Conservation (phyloP, 129 eudicot genomes). For the Flaveria ramosissima region DNA sequence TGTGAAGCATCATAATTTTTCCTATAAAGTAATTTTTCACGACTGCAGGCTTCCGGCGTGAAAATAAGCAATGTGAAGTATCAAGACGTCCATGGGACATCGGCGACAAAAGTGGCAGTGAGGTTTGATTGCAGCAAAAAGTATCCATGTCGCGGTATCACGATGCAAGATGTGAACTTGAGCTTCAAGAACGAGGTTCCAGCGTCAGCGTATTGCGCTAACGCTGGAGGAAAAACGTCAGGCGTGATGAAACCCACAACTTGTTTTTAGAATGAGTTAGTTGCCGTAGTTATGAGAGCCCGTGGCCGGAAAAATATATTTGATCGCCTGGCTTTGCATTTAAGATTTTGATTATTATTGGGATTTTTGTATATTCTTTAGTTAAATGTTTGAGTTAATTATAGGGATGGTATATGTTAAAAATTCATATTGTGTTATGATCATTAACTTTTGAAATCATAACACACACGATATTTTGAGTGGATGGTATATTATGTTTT, state of each 20-base stretch:
- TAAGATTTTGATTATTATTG: slow-evolving; percentile 7
- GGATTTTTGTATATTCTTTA: background rate
- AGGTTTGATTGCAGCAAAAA: slow-evolving; percentile 52
- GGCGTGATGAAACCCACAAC: slow-evolving; percentile 51
- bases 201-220: slow-evolving; percentile 44
- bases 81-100: slow-evolving; percentile 52
- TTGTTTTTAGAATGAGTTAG: slow-evolving; percentile 32
- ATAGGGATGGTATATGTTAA: too few relatives aligned
- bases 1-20: slow-evolving; percentile 32
- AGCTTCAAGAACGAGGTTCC: slow-evolving; percentile 25
- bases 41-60: slow-evolving; percentile 41
- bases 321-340: slow-evolving; percentile 37
- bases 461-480: too few relatives aligned
- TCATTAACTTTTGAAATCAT: too few relatives aligned
- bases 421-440: too few relatives aligned
- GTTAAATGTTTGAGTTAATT: background rate
- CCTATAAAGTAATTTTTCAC: background rate
- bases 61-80: slow-evolving; percentile 50
- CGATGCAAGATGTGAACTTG: slow-evolving; percentile 49
- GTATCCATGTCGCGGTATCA: slow-evolving; percentile 50
- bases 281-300: slow-evolving; percentile 14
- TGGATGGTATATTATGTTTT: too few relatives aligned
- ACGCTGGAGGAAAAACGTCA: slow-evolving; percentile 48
- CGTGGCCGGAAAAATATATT: slow-evolving; percentile 32
- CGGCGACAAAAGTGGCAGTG: slow-evolving; percentile 62